Evolutionary conservation across 106 monocot genomes (phyloP), one percentile per base, ranked within the genome.

Genomic region (Acanthochlamys bracteata): DNA sequence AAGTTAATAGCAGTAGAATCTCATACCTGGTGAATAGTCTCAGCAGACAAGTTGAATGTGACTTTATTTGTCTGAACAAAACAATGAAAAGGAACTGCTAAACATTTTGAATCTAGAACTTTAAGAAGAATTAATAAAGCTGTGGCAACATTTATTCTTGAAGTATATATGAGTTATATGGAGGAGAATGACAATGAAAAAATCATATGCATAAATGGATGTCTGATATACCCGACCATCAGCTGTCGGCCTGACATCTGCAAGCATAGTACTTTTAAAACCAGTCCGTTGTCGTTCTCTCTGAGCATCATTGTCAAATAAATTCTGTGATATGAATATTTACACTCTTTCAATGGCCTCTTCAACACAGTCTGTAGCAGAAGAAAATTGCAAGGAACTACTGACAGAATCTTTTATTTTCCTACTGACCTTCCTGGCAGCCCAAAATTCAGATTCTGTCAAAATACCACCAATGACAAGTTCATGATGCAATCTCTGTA

Each of bases 21-120:
- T 46, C 53, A 61, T 91, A 98, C 96, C 88, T 98, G 88, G 70
- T 91, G 88, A 69, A 98, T 98, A 20, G 88, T 91, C 83, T 98
- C 96, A 13, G 88, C 76, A n/a, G 91, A 91, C 72, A 98, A 75
- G 73, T 70, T 98, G 71, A 98, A 98, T 22, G 83, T 91, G 62
- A 98, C 91, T 69, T 98, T 98, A 73, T 98, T 98, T n/a, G 85
- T 83, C 96, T 98, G 96, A 51, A 70, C 64, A 71, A n/a, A n/a
- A 46, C 45, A 46, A 53, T 23, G 7, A 23, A 60, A n/a, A n/a
- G n/a, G n/a, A n/a, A n/a, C n/a, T n/a, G n/a, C n/a, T n/a, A n/a
- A n/a, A n/a, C n/a, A n/a, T n/a, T n/a, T n/a, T n/a, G n/a, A n/a
- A n/a, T n/a, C n/a, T n/a, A n/a, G n/a, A n/a, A n/a, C n/a, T n/a